These are phyloP conservation scores for Deinandra increscens DNA, from an alignment of 129 eudicot genomes.

Conservation along the genomic window DNA sequence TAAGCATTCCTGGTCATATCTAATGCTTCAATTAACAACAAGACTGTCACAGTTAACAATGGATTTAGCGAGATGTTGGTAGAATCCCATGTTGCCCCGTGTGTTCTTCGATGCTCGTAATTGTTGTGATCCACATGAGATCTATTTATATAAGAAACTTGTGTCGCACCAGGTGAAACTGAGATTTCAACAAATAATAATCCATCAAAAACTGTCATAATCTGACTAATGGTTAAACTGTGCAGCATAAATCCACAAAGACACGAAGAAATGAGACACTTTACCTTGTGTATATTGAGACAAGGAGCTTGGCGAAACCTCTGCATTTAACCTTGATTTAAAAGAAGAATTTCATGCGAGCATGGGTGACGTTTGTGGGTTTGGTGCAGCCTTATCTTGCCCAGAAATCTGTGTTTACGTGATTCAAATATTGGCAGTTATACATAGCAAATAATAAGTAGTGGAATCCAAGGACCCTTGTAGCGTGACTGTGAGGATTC, in stretches of 20 bases:
- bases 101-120: conserved; percentile 61
- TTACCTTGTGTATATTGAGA: conserved; percentile 54
- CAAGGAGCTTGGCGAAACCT: conserved; percentile 40
- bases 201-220: neutral
- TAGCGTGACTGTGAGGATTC: no score
- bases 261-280: conserved; percentile 8
- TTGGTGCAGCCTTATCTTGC: conserved; percentile 67
- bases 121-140: conserved; percentile 54
- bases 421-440: conserved; percentile 20
- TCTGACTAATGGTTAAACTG: neutral
- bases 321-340: conserved; percentile 51
- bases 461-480: no score
- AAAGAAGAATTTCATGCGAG: conserved; percentile 37
- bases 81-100: conserved; percentile 54
- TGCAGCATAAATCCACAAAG: conserved; percentile 7
- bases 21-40: conserved; percentile 22
- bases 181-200: conserved; percentile 39
- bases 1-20: conserved; percentile 8
- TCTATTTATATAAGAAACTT: conserved; percentile 46
- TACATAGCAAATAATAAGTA: neutral
- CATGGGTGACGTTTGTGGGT: conserved; percentile 27
- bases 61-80: conserved; percentile 24
- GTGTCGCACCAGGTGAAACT: conserved; percentile 44
- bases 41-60: neutral
- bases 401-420: conserved; percentile 73